Base-by-base conservation (phyloP, 495 filamentous ascomycete genomes). In the Penicilliopsis zonata region DNA sequence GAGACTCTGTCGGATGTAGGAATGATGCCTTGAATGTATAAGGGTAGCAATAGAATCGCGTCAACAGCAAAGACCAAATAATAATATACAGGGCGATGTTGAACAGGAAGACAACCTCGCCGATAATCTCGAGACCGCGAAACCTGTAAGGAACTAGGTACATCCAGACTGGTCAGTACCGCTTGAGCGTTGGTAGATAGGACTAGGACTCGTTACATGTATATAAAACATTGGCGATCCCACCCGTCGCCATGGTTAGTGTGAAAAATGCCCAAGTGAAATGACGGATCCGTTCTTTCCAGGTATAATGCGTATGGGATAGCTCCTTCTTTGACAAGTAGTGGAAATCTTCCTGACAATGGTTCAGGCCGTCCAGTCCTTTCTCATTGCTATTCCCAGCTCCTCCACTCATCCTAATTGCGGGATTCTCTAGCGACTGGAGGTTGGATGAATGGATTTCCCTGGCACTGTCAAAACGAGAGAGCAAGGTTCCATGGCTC, bases 161-260 rank as follows among this genome's bases (percentile, higher is more conserved):
- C 3, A n/a, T n/a, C n/a, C n/a, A n/a, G n/a, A n/a, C n/a, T n/a
- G n/a, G n/a, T n/a, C n/a, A n/a, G n/a, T n/a, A n/a, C n/a, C n/a
- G n/a, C n/a, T n/a, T n/a, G n/a, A n/a, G n/a, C n/a, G n/a, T n/a
- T n/a, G n/a, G n/a, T n/a, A n/a, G n/a, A n/a, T 31, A 1, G 7
- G 6, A 30, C 18, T n/a, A 18, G 18, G 7, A 10, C 16, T 24
- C 28, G 34, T 41, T 67, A 84, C 81, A 67, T 14, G 67, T 62
- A 44, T 80, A 68, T 32, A 90, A 47, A 8, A 85, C 79, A 57
- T 87, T 90, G 6, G 83, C 78, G 37, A 93, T 61, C 0, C 85
- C 85, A 9, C 84, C 85, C 0, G 85, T 90, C 2, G 84, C 83
- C 82, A 86, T 86, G 10, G 68, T 73, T 58, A 80, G 63, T 3